A percentile compares a stretch with the other conserved stretches of the same genome.
These are phyloP conservation scores for Arachnomyces sp. DNA, from an alignment of 2,329 filamentous ascomycete genomes.

Conservation along the genomic window DNA sequence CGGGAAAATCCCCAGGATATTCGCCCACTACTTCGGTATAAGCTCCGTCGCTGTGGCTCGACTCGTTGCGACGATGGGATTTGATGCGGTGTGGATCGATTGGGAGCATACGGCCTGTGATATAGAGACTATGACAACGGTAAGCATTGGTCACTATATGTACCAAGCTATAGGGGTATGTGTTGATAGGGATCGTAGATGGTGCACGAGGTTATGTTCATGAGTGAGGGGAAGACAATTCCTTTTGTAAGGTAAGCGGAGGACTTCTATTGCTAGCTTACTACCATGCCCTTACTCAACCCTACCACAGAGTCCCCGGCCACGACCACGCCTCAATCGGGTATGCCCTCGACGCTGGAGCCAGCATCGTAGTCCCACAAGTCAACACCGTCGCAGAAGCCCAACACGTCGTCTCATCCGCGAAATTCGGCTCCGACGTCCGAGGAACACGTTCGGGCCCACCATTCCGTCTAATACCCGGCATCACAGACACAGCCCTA, in stretches of 20 bases:
- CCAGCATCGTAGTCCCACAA: conserved; percentile 41
- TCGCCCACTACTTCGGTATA: conserved; percentile 37
- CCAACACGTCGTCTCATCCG: conserved; percentile 34
- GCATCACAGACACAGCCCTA: conserved; percentile 31
- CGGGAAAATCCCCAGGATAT: conserved; percentile 38
- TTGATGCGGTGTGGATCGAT: conserved; percentile 40
- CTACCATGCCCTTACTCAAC: background rate
- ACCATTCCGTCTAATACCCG: conserved; percentile 35
- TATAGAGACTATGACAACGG: conserved; percentile 43
- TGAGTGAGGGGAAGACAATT: conserved; percentile 39
- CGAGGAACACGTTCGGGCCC: conserved; percentile 40
- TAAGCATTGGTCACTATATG: conserved; percentile 8
- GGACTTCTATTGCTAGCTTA: background rate
- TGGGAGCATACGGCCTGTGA: conserved; percentile 42
- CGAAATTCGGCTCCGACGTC: conserved; percentile 37
- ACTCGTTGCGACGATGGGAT: conserved; percentile 36
- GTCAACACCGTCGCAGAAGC: conserved; percentile 42
- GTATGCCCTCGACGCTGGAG: conserved; percentile 42
- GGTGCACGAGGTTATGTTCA: conserved; percentile 41
- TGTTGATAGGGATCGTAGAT: conserved; percentile 20
- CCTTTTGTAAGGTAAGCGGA: conserved; percentile 38
- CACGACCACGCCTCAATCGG: conserved; percentile 42
- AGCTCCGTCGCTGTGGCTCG: conserved; percentile 34
- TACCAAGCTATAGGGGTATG: background rate
- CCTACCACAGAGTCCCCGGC: conserved; percentile 32